Conservation (phyloP, 2,329 filamentous ascomycete genomes). For the Neoascochyta sp. region DNA sequence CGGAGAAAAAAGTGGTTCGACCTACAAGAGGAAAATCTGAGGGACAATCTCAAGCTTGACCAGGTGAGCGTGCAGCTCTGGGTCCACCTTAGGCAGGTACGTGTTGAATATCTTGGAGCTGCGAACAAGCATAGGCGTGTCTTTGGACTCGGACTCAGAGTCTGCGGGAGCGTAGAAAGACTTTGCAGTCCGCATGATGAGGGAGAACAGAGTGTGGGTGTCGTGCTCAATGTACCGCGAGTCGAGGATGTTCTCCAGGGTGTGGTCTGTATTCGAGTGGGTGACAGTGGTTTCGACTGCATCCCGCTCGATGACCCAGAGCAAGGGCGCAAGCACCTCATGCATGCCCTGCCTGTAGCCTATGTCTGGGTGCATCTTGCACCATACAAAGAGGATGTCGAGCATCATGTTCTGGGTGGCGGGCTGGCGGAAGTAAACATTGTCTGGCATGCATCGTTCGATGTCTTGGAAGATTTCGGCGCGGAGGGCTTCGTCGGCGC, state of each 20-base stretch:
- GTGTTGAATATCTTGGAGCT: slow-evolving; percentile 85
- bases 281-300: slow-evolving; percentile 55
- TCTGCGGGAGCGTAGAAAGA: slow-evolving; percentile 74
- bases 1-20: slow-evolving; percentile 1
- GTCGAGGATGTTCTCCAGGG: slow-evolving; percentile 58
- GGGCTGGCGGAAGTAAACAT: slow-evolving; percentile 80
- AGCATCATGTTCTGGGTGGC: slow-evolving; percentile 75
- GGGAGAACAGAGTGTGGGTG: slow-evolving; percentile 77
- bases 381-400: slow-evolving; percentile 90
- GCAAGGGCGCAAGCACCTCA: slow-evolving; percentile 83
- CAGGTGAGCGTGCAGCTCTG: slow-evolving; percentile 77
- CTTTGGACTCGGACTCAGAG: slow-evolving; percentile 26
- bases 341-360: slow-evolving; percentile 99
- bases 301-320: slow-evolving; percentile 81
- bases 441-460: slow-evolving; percentile 83
- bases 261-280: slow-evolving; percentile 20
- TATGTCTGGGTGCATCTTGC: slow-evolving; percentile 81
- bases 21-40: slow-evolving; percentile 91
- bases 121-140: slow-evolving; percentile 74
- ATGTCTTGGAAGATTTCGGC: slow-evolving; percentile 94
- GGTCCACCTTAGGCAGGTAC: slow-evolving; percentile 72
- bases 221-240: slow-evolving; percentile 80
- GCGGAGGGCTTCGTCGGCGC: slow-evolving; percentile 77
- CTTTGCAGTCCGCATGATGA: slow-evolving; percentile 83
- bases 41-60: slow-evolving; percentile 84